Evolutionary conservation across 257 asterid genomes (phyloP), one percentile per base, ranked within the genome.

Genomic region (Nicotiana tabacum): DNA sequence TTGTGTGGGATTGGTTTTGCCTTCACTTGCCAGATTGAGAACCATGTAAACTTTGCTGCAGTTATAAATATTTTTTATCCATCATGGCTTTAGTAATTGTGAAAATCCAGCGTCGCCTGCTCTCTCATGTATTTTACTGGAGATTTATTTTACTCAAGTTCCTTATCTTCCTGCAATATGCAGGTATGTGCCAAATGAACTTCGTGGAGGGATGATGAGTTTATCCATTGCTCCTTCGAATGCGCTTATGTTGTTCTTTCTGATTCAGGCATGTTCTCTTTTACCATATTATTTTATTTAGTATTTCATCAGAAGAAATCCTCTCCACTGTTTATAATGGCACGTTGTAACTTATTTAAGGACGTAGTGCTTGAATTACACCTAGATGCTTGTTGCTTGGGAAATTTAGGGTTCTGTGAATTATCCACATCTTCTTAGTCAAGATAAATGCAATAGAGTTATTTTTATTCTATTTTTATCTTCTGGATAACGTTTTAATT

Each of bases 151-250:
- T 55, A 77, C 82, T 72, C 79, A 21, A 74, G 62, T 61, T 78
- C 58, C 70, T 56, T 27, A 15, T 81, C 81, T 81, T 84, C 55
- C 37, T 82, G 55, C 46, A 12, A 69, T 11, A 17, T 82, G 82
- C 86, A 96, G 99, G 95, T 93, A 90, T 84, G 97, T 96, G 86
- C 98, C 98, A 37, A 92, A 93, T 87, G 99, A 92, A 86, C 85
- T 94, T 76, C 98, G 99, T 53, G 99, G 98, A 72, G 99, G 97
- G 84, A 92, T 94, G 91, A 90, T 92, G 88, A 89, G 97, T 87
- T 76, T 94, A 9, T 93, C 98, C 55, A 90, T 90, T 68, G 84
- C 90, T 81, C 98, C 96, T 64, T 95, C 96, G 74, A 88, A 89
- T 88, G 92, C 92, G 43, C 89, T 90, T 15, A n/a, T 91, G 80